phyloP scores from a whole-genome alignment of 768 basidiomycete species.

The Pleurotus sapidus region DNA sequence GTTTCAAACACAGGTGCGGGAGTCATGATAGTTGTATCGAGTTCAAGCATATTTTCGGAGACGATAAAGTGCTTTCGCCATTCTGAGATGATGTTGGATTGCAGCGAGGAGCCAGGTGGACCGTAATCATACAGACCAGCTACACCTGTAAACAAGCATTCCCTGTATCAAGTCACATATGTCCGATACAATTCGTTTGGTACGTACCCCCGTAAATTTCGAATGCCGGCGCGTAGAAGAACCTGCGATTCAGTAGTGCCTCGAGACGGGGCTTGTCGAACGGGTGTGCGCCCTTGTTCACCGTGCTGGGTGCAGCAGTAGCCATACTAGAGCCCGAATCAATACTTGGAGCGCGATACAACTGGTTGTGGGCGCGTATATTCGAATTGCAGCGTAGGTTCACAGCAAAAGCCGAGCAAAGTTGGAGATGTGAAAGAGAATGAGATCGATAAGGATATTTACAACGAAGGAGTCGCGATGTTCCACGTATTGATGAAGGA shows the following conservation, averaged over 20 bases:
- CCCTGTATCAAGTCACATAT: background rate
- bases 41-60: conserved; percentile 97
- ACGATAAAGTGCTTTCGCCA: conserved; percentile 99
- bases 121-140: conserved; percentile 98
- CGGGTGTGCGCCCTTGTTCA: conserved; percentile 81
- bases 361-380: background rate
- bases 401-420: background rate
- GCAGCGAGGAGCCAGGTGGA: conserved; percentile 91
- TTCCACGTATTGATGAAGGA: background rate
- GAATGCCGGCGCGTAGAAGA: conserved; percentile 98
- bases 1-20: conserved; percentile 93
- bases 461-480: background rate
- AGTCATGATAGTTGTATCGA: conserved; percentile 98
- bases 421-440: background rate
- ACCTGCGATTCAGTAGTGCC: conserved; percentile 80
- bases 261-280: conserved; percentile 90
- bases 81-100: conserved; percentile 94
- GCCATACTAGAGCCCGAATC: background rate
- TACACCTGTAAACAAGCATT: conserved; percentile 56
- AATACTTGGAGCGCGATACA: background rate
- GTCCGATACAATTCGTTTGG: conserved; percentile 2
- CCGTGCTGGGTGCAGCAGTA: conserved; percentile 14
- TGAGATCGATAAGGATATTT: background rate
- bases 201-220: conserved; percentile 95
- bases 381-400: background rate